phyloP scores from a whole-genome alignment of 2,329 filamentous ascomycete species.

The Aspergillus sojae region DNA sequence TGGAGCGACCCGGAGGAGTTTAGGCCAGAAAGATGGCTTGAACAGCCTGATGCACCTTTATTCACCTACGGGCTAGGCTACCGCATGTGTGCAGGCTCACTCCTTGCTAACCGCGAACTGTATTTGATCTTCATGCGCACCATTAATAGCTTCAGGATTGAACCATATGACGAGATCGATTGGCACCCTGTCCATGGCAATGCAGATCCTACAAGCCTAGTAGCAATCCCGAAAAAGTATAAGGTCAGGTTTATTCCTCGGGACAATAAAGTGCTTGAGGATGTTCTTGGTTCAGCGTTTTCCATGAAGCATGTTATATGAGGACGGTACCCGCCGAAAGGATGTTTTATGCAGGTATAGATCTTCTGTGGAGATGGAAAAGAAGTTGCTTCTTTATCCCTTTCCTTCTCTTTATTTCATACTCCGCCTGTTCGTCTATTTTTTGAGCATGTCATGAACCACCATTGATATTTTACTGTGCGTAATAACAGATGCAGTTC shows the following conservation, averaged over 20 bases:
- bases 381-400: neutral
- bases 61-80: slow-evolving; percentile 70
- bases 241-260: slow-evolving; percentile 62
- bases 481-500: neutral
- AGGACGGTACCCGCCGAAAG: neutral
- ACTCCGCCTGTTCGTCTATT: neutral
- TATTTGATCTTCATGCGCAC: slow-evolving; percentile 67
- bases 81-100: slow-evolving; percentile 67
- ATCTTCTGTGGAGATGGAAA: neutral
- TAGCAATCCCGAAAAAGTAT: slow-evolving; percentile 62
- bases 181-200: slow-evolving; percentile 63
- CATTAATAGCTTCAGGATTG: slow-evolving; percentile 63
- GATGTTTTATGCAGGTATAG: neutral
- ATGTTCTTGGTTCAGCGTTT: slow-evolving; percentile 35
- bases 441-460: neutral
- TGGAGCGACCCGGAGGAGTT: slow-evolving; percentile 63
- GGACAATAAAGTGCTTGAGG: slow-evolving; percentile 48
- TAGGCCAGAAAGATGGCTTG: slow-evolving; percentile 64
- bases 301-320: neutral
- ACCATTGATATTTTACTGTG: neutral
- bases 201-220: slow-evolving; percentile 63
- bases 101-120: slow-evolving; percentile 66
- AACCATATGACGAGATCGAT: slow-evolving; percentile 57
- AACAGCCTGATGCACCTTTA: slow-evolving; percentile 64
- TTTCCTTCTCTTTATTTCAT: neutral